These are phyloP conservation scores for Tuber melanosporum DNA, from an alignment of 495 filamentous ascomycete genomes.

Conservation along the genomic window DNA sequence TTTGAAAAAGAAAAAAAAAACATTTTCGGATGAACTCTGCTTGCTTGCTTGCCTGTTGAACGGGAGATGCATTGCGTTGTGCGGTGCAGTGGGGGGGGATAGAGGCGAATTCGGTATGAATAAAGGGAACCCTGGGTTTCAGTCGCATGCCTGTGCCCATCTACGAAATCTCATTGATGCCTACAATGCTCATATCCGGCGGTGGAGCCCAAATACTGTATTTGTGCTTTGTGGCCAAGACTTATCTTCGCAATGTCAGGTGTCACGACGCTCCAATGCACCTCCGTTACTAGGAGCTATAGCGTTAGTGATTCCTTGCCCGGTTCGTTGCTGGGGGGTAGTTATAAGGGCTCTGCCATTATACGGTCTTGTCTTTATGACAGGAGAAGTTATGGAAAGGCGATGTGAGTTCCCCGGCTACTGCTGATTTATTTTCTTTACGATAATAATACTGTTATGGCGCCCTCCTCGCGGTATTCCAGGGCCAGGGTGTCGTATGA, in stretches of 20 bases:
- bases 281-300: neutral
- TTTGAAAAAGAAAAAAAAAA: neutral
- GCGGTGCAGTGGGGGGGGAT: neutral
- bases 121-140: neutral
- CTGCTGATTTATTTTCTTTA: neutral
- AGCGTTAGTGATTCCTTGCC: neutral
- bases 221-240: neutral
- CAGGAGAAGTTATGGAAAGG: neutral
- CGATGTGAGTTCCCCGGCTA: neutral
- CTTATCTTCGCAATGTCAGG: neutral
- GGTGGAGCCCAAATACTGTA: neutral
- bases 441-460: neutral
- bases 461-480: neutral
- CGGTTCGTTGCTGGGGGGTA: too few species aligned
- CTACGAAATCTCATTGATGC: neutral
- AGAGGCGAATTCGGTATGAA: neutral
- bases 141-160: neutral
- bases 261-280: neutral
- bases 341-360: neutral
- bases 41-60: neutral
- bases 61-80: neutral
- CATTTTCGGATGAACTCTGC: neutral
- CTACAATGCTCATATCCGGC: neutral
- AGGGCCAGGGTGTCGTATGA: too few species aligned
- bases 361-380: neutral